Evolutionary conservation across 2,329 filamentous ascomycete species (phyloP), one percentile per base, ranked within the genome.

Genomic region (Aspergillus puulaauensis): DNA sequence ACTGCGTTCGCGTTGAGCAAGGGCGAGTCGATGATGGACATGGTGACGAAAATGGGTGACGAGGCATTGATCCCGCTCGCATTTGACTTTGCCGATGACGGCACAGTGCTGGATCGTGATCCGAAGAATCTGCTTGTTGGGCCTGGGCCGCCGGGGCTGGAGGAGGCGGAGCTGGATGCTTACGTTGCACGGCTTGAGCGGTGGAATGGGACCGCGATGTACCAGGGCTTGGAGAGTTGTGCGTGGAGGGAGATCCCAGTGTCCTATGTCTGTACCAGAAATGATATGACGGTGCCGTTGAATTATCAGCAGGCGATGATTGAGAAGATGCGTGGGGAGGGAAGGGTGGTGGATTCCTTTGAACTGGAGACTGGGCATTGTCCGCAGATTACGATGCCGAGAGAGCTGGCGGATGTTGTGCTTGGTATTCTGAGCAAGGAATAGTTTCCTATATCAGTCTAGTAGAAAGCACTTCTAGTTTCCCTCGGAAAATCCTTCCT

Each of bases 171-270:
- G 27, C 11, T 31, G 4, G 52, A 61, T 14, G 48, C 47, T 17
- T 56, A 56, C 4, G 3, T 58, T 23, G 47, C 40, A 2, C 21
- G 37, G 6, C 27, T 58, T 7, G 15, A n/a, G 48, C 44, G 48
- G n/a, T 58, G 56, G 52, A 61, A 61, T 33, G 56, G 59, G 14
- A 46, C 33, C 21, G 39, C 21, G 6, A 45, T 55, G 48, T 53
- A 53, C 48, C 47, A 56, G 43, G n/a, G 35, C 1, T 24, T 54
- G 5, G 6, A 52, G 14, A 43, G 24, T 2, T 37, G 17, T 15
- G 56, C 44, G 3, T 52, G 56, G 57, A 43, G 39, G 23, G 54
- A 57, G 4, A 50, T 59, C 1, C 49, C 49, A 8, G 24, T 53
- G 3, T 46, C 45, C 2, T 54, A 57, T 53, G 21, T 59, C 23